phyloP scores from a whole-genome alignment of 495 filamentous ascomycete species.

The Penicillium chermesinum region DNA sequence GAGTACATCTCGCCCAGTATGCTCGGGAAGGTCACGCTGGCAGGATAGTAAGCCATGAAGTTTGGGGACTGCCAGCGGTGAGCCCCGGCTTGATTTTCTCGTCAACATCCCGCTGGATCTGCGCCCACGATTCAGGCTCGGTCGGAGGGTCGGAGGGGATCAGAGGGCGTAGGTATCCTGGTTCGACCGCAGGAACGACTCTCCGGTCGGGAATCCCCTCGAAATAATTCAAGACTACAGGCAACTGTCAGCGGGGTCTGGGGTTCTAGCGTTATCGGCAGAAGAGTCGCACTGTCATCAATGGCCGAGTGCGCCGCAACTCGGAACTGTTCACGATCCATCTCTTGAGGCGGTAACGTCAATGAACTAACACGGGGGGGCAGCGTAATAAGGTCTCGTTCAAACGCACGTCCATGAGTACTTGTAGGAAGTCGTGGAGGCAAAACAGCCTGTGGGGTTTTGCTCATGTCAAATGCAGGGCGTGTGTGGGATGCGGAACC shows the following conservation, averaged over 20 bases:
- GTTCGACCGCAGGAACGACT: constrained; percentile 73
- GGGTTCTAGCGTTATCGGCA: neutral
- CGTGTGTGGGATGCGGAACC: neutral
- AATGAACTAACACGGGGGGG: neutral
- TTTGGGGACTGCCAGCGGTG: constrained; percentile 97
- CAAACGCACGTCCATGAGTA: too few relatives aligned
- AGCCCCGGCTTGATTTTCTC: constrained; percentile 87
- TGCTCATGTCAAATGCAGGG: neutral
- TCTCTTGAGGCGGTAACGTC: constrained; percentile 29
- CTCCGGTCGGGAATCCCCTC: constrained; percentile 63
- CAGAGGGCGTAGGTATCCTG: constrained; percentile 79
- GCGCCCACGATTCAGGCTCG: constrained; percentile 69
- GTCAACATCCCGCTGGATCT: constrained; percentile 83
- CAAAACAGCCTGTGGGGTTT: neutral
- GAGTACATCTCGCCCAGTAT: constrained; percentile 94
- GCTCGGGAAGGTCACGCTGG: constrained; percentile 72
- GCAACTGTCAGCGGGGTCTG: neutral
- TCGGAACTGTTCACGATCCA: constrained; percentile 81
- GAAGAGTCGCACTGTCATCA: constrained; percentile 64
- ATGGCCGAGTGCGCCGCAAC: constrained; percentile 76
- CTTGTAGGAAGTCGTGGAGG: too few relatives aligned
- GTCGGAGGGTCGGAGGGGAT: constrained; percentile 70
- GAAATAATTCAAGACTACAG: constrained; percentile 74
- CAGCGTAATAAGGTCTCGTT: neutral
- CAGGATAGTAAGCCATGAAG: constrained; percentile 96